phyloP scores from a whole-genome alignment of 1,139 yeast genomes.

The Candida glucosophila region DNA sequence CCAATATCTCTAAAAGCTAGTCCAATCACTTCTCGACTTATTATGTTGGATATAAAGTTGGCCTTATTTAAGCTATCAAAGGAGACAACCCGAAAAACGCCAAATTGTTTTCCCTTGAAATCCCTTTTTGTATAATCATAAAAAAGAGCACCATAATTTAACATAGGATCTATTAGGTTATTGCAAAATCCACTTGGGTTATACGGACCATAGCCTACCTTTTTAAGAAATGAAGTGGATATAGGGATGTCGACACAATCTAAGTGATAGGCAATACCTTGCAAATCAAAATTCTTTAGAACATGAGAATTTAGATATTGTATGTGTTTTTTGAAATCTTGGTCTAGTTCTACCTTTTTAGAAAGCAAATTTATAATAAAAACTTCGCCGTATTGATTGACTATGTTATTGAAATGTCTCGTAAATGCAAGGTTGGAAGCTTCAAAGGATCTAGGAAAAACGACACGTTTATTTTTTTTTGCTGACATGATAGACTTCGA shows the following conservation, averaged over 20 bases:
- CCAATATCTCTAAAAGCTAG: constrained; percentile 50
- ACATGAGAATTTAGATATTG: constrained; percentile 13
- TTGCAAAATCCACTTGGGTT: constrained; percentile 32
- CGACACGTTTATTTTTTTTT: constrained; percentile 32
- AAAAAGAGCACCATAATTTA: constrained; percentile 59
- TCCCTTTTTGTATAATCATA: constrained; percentile 40
- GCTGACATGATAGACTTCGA: constrained; percentile 33
- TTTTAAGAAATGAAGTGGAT: constrained; percentile 24
- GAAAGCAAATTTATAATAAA: constrained; percentile 48
- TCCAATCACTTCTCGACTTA: constrained; percentile 55
- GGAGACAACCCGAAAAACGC: constrained; percentile 57
- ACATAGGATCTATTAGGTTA: constrained; percentile 37
- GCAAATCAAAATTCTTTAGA: constrained; percentile 4
- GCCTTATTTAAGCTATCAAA: constrained; percentile 61
- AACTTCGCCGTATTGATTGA: constrained; percentile 54
- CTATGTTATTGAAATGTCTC: constrained; percentile 52
- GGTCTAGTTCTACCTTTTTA: constrained; percentile 28
- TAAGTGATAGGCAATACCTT: constrained; percentile 12
- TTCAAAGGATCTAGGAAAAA: constrained; percentile 51
- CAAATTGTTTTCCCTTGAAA: constrained; percentile 59
- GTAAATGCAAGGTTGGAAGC: constrained; percentile 59
- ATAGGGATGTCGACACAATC: constrained; percentile 26
- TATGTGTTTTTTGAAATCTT: constrained; percentile 24
- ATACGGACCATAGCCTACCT: constrained; percentile 25
- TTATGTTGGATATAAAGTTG: constrained; percentile 47